Evolutionary conservation across 768 basidiomycete genomes (phyloP).

Genomic region (Leucocoprinus sp.): DNA sequence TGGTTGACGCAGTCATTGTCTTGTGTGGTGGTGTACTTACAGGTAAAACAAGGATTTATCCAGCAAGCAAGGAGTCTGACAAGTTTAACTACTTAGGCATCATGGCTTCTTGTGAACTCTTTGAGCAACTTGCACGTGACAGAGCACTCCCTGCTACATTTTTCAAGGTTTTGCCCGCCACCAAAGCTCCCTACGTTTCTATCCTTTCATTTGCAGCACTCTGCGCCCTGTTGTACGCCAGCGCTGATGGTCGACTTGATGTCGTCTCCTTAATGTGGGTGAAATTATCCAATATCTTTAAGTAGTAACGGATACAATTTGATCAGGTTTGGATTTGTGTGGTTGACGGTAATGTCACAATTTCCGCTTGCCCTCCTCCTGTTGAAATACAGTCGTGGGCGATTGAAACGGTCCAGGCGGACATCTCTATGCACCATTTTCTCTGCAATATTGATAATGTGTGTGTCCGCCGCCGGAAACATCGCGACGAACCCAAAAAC

Average conservation of each 20-base stretch:
- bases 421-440: slow-evolving; percentile 35
- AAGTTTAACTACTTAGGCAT: slow-evolving; percentile 30
- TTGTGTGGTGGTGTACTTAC: slow-evolving; percentile 67
- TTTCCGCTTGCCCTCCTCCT: slow-evolving; percentile 55
- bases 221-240: slow-evolving; percentile 47
- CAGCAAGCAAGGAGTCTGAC: background rate
- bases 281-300: background rate
- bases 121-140: slow-evolving; percentile 51
- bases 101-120: slow-evolving; percentile 47
- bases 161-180: slow-evolving; percentile 36
- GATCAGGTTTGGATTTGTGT: slow-evolving; percentile 55
- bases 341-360: slow-evolving; percentile 56
- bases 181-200: slow-evolving; percentile 44
- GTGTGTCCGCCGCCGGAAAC: slow-evolving; percentile 48
- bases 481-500: slow-evolving; percentile 48
- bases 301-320: background rate
- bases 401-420: slow-evolving; percentile 35
- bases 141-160: slow-evolving; percentile 51
- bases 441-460: slow-evolving; percentile 32
- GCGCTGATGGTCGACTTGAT: slow-evolving; percentile 40
- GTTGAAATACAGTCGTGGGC: slow-evolving; percentile 58
- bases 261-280: slow-evolving; percentile 53
- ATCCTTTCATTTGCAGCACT: slow-evolving; percentile 43
- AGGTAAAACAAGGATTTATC: slow-evolving; percentile 27
- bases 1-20: slow-evolving; percentile 62